Evolutionary conservation across 2,329 filamentous ascomycete species (phyloP), one percentile per base, ranked within the genome.

Genomic region (Emydomyces testavorans): DNA sequence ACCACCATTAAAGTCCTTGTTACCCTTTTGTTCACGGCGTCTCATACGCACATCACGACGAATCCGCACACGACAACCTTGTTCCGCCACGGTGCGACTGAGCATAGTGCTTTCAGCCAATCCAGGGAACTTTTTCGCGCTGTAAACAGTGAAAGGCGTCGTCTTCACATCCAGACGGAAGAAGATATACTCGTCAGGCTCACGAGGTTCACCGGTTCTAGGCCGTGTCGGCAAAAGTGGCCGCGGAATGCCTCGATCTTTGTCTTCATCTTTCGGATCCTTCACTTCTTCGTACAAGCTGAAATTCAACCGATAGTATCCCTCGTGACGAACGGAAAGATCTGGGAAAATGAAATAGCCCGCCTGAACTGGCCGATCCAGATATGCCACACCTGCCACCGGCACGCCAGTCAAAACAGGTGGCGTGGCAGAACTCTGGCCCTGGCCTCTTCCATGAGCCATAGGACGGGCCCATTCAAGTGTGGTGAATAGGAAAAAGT

Each of bases 261-360:
- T 68, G 58, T 93, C 85, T 49, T 80, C 77, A 65, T 95, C 88
- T 64, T 82, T 82, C 50, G 77, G 71, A 49, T 93, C 83, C 73
- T 94, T 94, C 61, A 88, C 82, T 62, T 94, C 85, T 70, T 98
- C 92, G 58, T 92, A 96, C 28, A 98, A 71, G 59, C 87, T 89
- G 68, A 98, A 96, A 53, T 81, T 85, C 47, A 98, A 70, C n/a
- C 83, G 77, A 65, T 95, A 98, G 56, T 83, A 82, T 53, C 92
- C 92, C 66, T 98, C 92, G 60, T 98, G 90, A 49, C 92, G 82
- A 40, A 98, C 90, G 0, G 90, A 95, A 23, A 96, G 73, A 65
- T 98, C 92, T 2, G 92, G 92, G 64, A 98, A 98, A 65, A 98
- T 85, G 67, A 98, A 98, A 66, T 96, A 98, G 47, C 89, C 92